Evolutionary conservation across 345 rosid species (phyloP), one percentile per base, ranked within the genome.

Genomic region (Draba incana): DNA sequence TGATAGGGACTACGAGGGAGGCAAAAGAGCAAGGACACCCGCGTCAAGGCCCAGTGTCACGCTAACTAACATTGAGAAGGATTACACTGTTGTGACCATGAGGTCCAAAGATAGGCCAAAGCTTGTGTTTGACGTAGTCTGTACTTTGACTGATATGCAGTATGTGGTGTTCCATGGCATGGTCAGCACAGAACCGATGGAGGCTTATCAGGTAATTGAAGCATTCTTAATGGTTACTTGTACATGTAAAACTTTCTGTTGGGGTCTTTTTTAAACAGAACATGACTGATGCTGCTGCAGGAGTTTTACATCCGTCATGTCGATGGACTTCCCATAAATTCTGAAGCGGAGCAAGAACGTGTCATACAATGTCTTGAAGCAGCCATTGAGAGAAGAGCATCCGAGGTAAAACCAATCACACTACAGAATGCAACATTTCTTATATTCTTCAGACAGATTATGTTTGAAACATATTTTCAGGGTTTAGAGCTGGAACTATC

Each of bases 121-220:
- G 71, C 68, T 88, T 60, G 76, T 92, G 81, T 92, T 88, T 47
- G 98, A 92, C 69, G 88, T 86, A 6, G 84, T 92, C 35, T 92
- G 98, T 84, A 89, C 96, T 51, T 79, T 92, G 47, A 89, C 98
- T 13, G 98, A 89, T 79, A 90, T 92, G 98, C 85, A 92, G 65
- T 90, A 90, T 79, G 88, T 90, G 25, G 93, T 92, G 56, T 92
- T 81, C 71, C 98, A 92, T 63, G 97, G 97, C 62, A 82, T 85
- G 92, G 97, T 90, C 66, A 77, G 76, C 80, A 82, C 98, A 0
- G 84, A 84, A 49, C 80, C 64, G 63, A 78, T 55, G 72, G 97
- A 88, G 71, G 90, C 98, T 69, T 86, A 85, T 75, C 98, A 88
- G 96, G 98, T 90, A 72, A 77, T 2, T 38, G 3, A 20, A 41